Evolutionary conservation across 768 basidiomycete species (phyloP).

Genomic region (Agrocybe chaxingu): DNA sequence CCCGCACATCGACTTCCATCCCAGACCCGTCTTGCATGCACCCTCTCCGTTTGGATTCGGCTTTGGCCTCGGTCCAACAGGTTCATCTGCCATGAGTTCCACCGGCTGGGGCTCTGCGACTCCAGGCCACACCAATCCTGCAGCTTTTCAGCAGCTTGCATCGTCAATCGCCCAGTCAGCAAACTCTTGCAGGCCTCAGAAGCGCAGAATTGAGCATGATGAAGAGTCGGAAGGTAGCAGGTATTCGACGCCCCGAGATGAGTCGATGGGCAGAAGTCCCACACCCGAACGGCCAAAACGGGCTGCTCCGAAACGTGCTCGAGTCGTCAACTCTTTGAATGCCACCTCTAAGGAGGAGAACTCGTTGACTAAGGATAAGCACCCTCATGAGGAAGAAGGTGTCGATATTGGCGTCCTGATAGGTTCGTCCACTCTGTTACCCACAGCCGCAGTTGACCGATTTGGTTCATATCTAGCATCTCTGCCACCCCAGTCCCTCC

Average conservation of each 20-base stretch:
- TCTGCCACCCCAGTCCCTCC: slow-evolving; percentile 71
- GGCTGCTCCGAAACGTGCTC: slow-evolving; percentile 64
- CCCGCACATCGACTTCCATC: slow-evolving; percentile 62
- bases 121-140: slow-evolving; percentile 46
- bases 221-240: slow-evolving; percentile 51
- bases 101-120: slow-evolving; percentile 45
- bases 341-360: slow-evolving; percentile 46
- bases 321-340: slow-evolving; percentile 35
- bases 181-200: slow-evolving; percentile 40
- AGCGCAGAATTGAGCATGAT: slow-evolving; percentile 66
- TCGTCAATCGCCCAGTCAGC: slow-evolving; percentile 45
- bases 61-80: slow-evolving; percentile 53
- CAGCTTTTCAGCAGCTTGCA: slow-evolving; percentile 54
- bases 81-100: slow-evolving; percentile 39
- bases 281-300: slow-evolving; percentile 78
- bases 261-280: slow-evolving; percentile 82
- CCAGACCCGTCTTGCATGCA: slow-evolving; percentile 54
- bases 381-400: slow-evolving; percentile 47
- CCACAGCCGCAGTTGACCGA: slow-evolving; percentile 8
- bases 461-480: slow-evolving; percentile 49
- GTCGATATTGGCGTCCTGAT: slow-evolving; percentile 79
- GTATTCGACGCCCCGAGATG: slow-evolving; percentile 43
- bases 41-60: slow-evolving; percentile 71
- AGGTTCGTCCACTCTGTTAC: slow-evolving; percentile 43
- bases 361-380: slow-evolving; percentile 20